These are phyloP conservation scores for Rhodosporidiobolus odoratus DNA, from an alignment of 768 basidiomycete genomes.

Conservation along the genomic window DNA sequence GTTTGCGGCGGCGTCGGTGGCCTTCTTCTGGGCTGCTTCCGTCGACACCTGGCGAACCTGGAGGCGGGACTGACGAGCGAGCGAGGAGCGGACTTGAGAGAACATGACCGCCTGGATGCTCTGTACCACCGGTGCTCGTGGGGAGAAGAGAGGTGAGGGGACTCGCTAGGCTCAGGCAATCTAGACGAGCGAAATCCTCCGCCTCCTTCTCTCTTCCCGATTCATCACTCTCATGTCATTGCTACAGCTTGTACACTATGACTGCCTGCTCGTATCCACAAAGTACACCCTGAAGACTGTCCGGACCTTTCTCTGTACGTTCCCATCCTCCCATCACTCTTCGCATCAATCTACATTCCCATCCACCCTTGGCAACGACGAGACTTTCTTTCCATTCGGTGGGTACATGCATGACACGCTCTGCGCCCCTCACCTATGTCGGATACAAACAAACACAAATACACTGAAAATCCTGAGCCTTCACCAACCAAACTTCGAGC, in stretches of 20 bases:
- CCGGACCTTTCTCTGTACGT: background rate
- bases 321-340: background rate
- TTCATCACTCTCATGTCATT: background rate
- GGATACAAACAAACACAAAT: background rate
- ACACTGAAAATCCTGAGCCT: slow-evolving; percentile 17
- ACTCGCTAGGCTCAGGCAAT: background rate
- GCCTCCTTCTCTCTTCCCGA: background rate
- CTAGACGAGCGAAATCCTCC: background rate
- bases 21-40: slow-evolving; percentile 27
- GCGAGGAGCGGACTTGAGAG: slow-evolving; percentile 4
- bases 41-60: slow-evolving; percentile 19
- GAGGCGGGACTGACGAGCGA: slow-evolving; percentile 12
- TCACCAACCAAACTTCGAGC: background rate
- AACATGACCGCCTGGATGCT: background rate
- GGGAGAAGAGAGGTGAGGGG: background rate
- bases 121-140: background rate
- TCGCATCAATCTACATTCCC: background rate
- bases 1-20: slow-evolving; percentile 17
- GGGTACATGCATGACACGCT: slow-evolving; percentile 12
- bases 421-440: slow-evolving; percentile 10
- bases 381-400: background rate
- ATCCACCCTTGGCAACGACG: background rate
- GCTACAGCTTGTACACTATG: background rate
- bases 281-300: background rate
- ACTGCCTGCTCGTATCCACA: background rate